Base-by-base conservation (phyloP, 139 green algal genomes). In the Astrephomene gubernaculifera region DNA sequence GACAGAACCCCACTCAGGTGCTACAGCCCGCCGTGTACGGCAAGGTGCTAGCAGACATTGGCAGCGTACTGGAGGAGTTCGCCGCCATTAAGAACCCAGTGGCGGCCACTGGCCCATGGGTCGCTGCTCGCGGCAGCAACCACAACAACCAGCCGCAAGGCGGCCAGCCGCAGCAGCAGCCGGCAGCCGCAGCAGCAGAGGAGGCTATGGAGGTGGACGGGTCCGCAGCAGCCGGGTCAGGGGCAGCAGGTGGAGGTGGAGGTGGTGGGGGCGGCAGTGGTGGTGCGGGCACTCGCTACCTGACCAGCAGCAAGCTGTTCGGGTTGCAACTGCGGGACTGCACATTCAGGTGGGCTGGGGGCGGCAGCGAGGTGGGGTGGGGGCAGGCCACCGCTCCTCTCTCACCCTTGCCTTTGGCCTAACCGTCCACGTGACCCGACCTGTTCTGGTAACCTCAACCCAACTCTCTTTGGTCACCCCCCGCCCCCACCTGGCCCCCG, bases 251-350 rank as follows among this genome's bases (percentile, higher is more conserved):
- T 0, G 60, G 10, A 1, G 25, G 4, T 4, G 57, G 60, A 35
- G 27, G 10, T 21, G 69, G 39, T 39, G n/a, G 6, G 3, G 22
- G 65, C 41, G 61, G 64, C 60, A 45, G n/a, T 24, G 71, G 70
- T 38, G 76, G 76, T 24, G 57, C 31, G 63, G 63, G 79, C 65
- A 70, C 60, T 9, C 79, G 79, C 41, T 98, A 97, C 88, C 90
- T 98, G 39, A 96, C 89, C 89, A 95, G 90, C 86, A 89, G 82
- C 70, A 89, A 92, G 82, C 92, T 98, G 79, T 92, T 96, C 76
- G 83, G 88, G 24, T 88, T 98, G 81, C 88, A 91, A 81, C 25
- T 91, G 49, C 72, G 88, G 12, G 95, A 98, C 82, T 90, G 91
- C 25, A 87, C 90, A 29, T 96, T 97, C 87, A 83, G 76, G 76